A percentile compares a stretch with the other conserved stretches of the same genome.
These are phyloP conservation scores for Carallia brachiata DNA, from an alignment of 345 rosid species.

Conservation along the genomic window DNA sequence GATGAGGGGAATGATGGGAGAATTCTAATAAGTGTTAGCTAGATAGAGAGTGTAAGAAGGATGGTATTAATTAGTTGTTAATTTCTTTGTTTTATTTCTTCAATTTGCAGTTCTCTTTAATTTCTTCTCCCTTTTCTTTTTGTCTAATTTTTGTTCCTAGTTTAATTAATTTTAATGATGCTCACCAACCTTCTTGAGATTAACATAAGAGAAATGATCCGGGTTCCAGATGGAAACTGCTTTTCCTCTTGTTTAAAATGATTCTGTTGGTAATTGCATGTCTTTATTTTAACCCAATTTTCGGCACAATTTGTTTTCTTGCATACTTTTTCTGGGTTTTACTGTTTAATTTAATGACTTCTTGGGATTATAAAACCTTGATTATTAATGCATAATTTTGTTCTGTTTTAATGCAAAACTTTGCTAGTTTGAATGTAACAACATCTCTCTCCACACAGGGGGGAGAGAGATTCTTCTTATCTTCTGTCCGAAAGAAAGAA, in stretches of 20 bases:
- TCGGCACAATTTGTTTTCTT: background rate
- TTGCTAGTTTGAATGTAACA: background rate
- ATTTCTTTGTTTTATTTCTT: background rate
- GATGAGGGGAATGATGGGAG: background rate
- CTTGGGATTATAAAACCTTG: background rate
- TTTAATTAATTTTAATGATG: constrained; percentile 27
- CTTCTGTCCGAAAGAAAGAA: constrained; percentile 41
- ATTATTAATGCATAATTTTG: background rate
- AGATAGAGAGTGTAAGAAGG: constrained; percentile 18
- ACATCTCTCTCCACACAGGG: background rate
- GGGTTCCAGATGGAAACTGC: background rate
- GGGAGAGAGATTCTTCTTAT: constrained; percentile 4
- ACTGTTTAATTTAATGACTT: background rate
- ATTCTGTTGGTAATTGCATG: background rate
- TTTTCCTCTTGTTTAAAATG: background rate
- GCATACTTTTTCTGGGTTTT: background rate
- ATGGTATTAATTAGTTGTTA: constrained; percentile 16
- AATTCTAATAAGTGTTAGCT: constrained; percentile 22
- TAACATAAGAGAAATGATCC: background rate
- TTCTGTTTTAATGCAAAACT: too few relatives aligned
- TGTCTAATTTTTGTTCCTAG: constrained; percentile 20
- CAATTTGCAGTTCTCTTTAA: constrained; percentile 18
- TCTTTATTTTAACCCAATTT: background rate
- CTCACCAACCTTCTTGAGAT: background rate
- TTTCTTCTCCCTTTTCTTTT: background rate